Conservation (phyloP, 2,329 filamentous ascomycete species). For the Metarhizium guizhouense region DNA sequence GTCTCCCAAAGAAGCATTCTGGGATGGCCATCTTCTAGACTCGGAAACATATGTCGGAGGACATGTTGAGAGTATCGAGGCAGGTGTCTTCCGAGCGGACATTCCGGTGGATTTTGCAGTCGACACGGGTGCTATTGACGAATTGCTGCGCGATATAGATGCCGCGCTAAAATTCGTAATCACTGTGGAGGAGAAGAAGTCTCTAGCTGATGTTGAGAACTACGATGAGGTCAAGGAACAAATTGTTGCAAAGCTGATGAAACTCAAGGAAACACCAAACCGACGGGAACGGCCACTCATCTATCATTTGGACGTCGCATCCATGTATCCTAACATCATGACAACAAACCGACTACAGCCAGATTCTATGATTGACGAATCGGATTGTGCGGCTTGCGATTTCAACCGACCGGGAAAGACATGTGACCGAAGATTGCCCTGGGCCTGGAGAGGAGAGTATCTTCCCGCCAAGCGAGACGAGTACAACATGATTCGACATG, state of each 20-base stretch:
- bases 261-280: conserved; percentile 75
- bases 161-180: conserved; percentile 83
- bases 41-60: conserved; percentile 97
- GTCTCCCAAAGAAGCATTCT: conserved; percentile 84
- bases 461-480: conserved; percentile 92
- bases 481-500: conserved; percentile 97
- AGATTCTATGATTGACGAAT: conserved; percentile 97
- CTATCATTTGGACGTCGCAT: conserved; percentile 96
- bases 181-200: conserved; percentile 75
- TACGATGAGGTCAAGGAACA: conserved; percentile 79
- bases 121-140: conserved; percentile 82
- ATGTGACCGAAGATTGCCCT: conserved; percentile 87
- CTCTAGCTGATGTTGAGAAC: conserved; percentile 68
- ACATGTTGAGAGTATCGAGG: conserved; percentile 98
- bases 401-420: conserved; percentile 97
- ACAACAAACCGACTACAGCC: conserved; percentile 96
- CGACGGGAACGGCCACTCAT: conserved; percentile 81
- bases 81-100: conserved; percentile 90
- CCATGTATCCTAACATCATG: conserved; percentile 99
- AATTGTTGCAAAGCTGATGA: conserved; percentile 61
- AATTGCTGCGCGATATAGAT: conserved; percentile 78
- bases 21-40: conserved; percentile 91
- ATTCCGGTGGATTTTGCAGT: conserved; percentile 91
- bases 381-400: conserved; percentile 93
- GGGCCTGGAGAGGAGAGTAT: conserved; percentile 98